A percentile compares a stretch with the other conserved stretches of the same genome.
These are phyloP conservation scores for Aspergillus niger DNA, from an alignment of 2,329 filamentous ascomycete genomes.

Conservation along the genomic window DNA sequence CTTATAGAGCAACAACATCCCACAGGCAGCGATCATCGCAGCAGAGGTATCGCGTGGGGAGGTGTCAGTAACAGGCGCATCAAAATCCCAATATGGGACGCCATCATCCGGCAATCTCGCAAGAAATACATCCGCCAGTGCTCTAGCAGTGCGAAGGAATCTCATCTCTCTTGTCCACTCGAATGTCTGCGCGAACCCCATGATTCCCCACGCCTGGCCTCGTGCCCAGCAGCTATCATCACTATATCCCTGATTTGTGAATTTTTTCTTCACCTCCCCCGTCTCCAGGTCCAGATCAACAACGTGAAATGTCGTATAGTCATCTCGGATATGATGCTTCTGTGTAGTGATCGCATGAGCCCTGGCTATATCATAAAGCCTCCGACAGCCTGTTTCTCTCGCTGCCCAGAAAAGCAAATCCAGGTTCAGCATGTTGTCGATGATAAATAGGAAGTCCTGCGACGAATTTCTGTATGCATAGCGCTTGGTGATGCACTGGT, in stretches of 20 bases:
- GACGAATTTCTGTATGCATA: constrained; percentile 34
- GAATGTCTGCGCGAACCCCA: constrained; percentile 45
- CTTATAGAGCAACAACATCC: constrained; percentile 43
- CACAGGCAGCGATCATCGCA: constrained; percentile 47
- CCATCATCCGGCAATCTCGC: constrained; percentile 40
- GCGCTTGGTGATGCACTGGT: constrained; percentile 41
- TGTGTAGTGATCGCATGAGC: constrained; percentile 45
- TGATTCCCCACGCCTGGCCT: constrained; percentile 31
- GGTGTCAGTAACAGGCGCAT: constrained; percentile 42
- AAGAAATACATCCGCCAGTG: constrained; percentile 52
- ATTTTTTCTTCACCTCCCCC: constrained; percentile 34
- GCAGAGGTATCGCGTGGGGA: constrained; percentile 43
- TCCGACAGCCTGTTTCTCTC: constrained; percentile 30
- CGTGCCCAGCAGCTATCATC: constrained; percentile 30
- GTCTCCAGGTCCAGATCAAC: constrained; percentile 47
- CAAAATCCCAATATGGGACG: constrained; percentile 56
- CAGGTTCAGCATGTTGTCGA: constrained; percentile 48
- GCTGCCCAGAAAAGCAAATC: constrained; percentile 45
- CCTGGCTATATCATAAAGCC: constrained; percentile 20
- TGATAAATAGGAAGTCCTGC: constrained; percentile 46
- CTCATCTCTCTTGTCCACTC: constrained; percentile 32
- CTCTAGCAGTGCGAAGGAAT: constrained; percentile 45
- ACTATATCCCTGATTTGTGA: constrained; percentile 30
- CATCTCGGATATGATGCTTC: constrained; percentile 41
- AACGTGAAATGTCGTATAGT: constrained; percentile 30